phyloP scores from a whole-genome alignment of 2,329 filamentous ascomycete genomes.

The Arachnomyces sp. region DNA sequence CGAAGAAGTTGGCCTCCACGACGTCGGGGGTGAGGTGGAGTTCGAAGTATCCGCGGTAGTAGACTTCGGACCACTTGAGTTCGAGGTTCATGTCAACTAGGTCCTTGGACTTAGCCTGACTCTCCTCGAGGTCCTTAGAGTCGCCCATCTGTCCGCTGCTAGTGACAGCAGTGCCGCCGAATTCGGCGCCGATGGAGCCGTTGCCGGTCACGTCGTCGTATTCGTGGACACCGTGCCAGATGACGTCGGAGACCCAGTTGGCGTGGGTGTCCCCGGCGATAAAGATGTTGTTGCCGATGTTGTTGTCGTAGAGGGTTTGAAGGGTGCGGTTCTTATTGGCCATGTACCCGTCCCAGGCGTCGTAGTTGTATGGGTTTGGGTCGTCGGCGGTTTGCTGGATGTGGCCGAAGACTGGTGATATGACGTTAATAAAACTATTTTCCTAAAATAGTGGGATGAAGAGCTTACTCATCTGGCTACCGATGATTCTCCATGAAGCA shows the following conservation, averaged over 20 bases:
- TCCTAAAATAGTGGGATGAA: slow-evolving; percentile 6
- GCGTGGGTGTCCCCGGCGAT: slow-evolving; percentile 63
- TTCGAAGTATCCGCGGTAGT: slow-evolving; percentile 66
- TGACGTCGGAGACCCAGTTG: slow-evolving; percentile 55
- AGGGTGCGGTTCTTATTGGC: slow-evolving; percentile 65
- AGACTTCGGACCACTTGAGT: slow-evolving; percentile 64
- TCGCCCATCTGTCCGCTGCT: slow-evolving; percentile 52
- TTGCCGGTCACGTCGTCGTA: slow-evolving; percentile 48
- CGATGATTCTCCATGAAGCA: slow-evolving; percentile 62
- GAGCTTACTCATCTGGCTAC: slow-evolving; percentile 51
- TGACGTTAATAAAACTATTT: slow-evolving; percentile 1
- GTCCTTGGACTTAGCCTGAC: slow-evolving; percentile 40
- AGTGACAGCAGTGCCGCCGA: slow-evolving; percentile 59
- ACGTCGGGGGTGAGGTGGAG: slow-evolving; percentile 50
- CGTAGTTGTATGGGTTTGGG: slow-evolving; percentile 43
- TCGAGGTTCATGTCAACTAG: slow-evolving; percentile 49
- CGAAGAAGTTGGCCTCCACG: slow-evolving; percentile 58
- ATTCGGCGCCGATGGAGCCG: slow-evolving; percentile 54
- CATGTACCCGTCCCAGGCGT: slow-evolving; percentile 58
- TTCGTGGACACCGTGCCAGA: slow-evolving; percentile 44
- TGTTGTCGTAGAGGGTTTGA: slow-evolving; percentile 55
- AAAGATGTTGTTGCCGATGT: slow-evolving; percentile 65
- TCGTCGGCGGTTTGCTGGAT: slow-evolving; percentile 23
- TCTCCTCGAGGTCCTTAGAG: slow-evolving; percentile 46
- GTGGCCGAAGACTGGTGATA: slow-evolving; percentile 13